A percentile compares a stretch with the other conserved stretches of the same genome.
Conservation (phyloP, 257 asterid genomes). For the Solanum ossicruentum region DNA sequence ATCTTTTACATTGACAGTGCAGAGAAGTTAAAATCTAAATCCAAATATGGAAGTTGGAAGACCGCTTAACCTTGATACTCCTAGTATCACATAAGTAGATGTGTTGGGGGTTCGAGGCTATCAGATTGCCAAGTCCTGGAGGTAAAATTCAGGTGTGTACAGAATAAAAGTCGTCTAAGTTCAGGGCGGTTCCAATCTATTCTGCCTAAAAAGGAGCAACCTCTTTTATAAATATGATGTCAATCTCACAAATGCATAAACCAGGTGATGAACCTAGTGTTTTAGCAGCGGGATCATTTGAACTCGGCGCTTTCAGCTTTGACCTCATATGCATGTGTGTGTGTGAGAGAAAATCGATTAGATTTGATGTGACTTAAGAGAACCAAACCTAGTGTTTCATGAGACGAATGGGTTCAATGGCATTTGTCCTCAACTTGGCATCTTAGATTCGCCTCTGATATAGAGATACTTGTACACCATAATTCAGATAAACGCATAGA, state of each 20-base stretch:
- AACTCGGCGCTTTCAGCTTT: accelerated
- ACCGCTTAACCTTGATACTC: not conserved
- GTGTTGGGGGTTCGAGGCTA: not conserved
- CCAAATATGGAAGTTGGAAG: not conserved
- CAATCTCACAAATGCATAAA: not conserved
- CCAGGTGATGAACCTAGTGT: not conserved
- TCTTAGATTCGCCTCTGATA: not conserved
- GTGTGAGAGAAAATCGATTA: not conserved
- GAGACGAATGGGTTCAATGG: not conserved
- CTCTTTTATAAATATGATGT: not conserved
- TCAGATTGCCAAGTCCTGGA: not conserved
- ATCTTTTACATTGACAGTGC: not conserved
- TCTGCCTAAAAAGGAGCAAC: too few species aligned
- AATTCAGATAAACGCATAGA: not conserved
- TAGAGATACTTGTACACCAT: not conserved
- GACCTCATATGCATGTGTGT: not conserved
- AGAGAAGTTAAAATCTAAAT: not conserved
- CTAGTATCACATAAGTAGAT: not conserved
- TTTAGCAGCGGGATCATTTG: not conserved
- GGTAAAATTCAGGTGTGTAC: not conserved
- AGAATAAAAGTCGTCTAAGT: too few species aligned
- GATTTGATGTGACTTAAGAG: not conserved
- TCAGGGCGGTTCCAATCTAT: not conserved
- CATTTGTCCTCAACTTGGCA: not conserved
- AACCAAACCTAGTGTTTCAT: not conserved